phyloP scores from a whole-genome alignment of 2,329 filamentous ascomycete species.

The Parastagonospora avenae region DNA sequence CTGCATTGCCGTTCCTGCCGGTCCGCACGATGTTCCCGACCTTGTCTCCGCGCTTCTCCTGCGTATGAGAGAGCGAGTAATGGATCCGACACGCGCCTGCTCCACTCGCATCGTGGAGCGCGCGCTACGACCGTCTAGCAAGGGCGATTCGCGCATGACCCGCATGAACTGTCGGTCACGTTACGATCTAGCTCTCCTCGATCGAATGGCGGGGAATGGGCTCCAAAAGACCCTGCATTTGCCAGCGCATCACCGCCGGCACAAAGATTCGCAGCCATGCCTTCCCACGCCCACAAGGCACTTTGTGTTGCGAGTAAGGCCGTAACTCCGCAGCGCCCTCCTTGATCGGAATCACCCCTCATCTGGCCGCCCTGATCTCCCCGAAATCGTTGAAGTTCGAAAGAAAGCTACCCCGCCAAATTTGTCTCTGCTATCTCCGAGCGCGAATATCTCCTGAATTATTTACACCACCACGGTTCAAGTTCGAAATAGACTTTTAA shows the following conservation, averaged over 20 bases:
- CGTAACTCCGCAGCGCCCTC: constrained; percentile 14
- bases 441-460: background rate
- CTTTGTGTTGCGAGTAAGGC: constrained; percentile 25
- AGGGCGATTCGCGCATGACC: constrained; percentile 25
- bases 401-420: constrained; percentile 23
- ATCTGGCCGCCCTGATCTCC: background rate
- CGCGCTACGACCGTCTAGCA: background rate
- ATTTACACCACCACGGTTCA: background rate
- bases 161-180: constrained; percentile 24
- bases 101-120: background rate
- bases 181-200: constrained; percentile 6
- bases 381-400: too few relatives aligned
- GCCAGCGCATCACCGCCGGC: constrained; percentile 44
- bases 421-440: background rate
- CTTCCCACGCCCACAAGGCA: constrained; percentile 38
- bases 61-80: too few relatives aligned
- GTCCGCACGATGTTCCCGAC: too few relatives aligned
- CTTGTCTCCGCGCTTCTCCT: too few relatives aligned
- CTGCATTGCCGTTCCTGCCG: too few relatives aligned
- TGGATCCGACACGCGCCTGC: too few relatives aligned
- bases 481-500: background rate
- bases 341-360: constrained; percentile 20
- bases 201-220: constrained; percentile 19
- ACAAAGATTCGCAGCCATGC: constrained; percentile 24
- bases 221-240: constrained; percentile 24